A percentile compares a stretch with the other conserved stretches of the same genome.
These are phyloP conservation scores for Halocafeteria seosinensis DNA, from an alignment of 108 stramenopile species.

Conservation along the genomic window DNA sequence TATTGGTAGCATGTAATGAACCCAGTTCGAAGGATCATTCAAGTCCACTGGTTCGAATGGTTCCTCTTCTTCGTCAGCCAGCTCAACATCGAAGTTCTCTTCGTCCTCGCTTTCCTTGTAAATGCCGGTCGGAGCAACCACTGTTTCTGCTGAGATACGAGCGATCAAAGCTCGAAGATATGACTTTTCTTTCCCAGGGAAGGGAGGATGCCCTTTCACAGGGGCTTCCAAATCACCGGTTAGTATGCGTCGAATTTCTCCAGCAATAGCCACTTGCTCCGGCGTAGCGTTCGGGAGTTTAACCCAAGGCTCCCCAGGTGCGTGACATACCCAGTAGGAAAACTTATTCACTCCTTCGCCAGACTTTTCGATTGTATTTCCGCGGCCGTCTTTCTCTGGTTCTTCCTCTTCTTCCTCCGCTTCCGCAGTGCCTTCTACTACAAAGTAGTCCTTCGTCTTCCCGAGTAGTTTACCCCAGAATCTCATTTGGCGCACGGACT, in stretches of 20 bases:
- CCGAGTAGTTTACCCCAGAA: constrained; percentile 33
- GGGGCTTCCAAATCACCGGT: constrained; percentile 32
- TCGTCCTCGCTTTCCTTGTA: constrained; percentile 21
- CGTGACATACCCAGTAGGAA: constrained; percentile 33
- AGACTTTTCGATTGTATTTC: constrained; percentile 4
- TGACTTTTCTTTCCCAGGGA: constrained; percentile 31
- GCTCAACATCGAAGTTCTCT: constrained; percentile 21
- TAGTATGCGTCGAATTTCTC: constrained; percentile 23
- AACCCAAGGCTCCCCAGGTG: constrained; percentile 22
- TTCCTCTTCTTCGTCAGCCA: constrained; percentile 30
- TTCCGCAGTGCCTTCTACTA: constrained; percentile 23
- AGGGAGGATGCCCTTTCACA: constrained; percentile 37
- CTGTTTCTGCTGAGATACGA: constrained; percentile 28
- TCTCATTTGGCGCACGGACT: constrained; percentile 20
- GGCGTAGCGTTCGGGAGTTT: constrained; percentile 29
- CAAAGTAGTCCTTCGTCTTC: constrained; percentile 19
- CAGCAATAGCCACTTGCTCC: constrained; percentile 24
- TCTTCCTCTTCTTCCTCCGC: constrained; percentile 23
- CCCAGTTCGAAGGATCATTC: constrained; percentile 20
- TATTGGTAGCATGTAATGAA: constrained; percentile 31
- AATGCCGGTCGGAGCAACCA: constrained; percentile 33
- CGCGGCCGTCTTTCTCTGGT: neutral
- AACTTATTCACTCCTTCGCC: constrained; percentile 41
- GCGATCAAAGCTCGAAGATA: constrained; percentile 35
- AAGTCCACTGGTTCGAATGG: constrained; percentile 25